Base-by-base conservation (phyloP, 1,284 basidiomycete species). In the Cerrena zonata region DNA sequence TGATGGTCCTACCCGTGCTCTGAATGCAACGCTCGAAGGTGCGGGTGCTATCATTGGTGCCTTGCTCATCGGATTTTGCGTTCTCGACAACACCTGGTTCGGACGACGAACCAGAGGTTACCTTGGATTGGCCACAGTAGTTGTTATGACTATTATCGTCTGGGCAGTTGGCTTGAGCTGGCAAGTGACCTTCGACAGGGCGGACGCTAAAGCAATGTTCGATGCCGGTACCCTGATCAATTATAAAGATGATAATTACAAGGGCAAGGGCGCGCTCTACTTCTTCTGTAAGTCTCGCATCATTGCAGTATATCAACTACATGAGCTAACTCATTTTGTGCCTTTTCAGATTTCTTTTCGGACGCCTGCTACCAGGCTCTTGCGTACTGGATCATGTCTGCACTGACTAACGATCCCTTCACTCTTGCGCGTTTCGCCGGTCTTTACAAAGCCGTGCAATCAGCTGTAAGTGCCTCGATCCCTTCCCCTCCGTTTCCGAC, bases 361-460 rank as follows among this genome's bases (percentile, higher is more conserved):
- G 69, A 72, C 56, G 65, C 69, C 38, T 63, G 62, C 56, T 71
- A 69, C 57, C 69, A 72, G 58, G 70, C 69, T 37, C 63, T 72
- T 54, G 67, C 60, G 49, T 69, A 69, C 58, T 69, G 67, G 73
- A 69, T 72, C 61, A 72, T 74, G 70, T 69, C 70, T 38, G 69
- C 71, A 26, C 65, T 76, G 54, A 63, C 68, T 39, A 75, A 75
- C 58, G 69, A 75, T 52, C 69, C 72, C 1, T 70, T 69, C 57
- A 68, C 62, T 45, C 68, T 77, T 49, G 73, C 74, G 21, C 69
- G 73, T 34, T 70, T 69, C 56, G 67, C 72, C 0, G 68, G 68
- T 4, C 54, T 68, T n/a, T 69, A 73, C 65, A 74, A 72, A 61
- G 69, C 69, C 27, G 48, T 71, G 26, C 70, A 72, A 60, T 66